These are phyloP conservation scores for Arthroderma sp. DNA, from an alignment of 2,329 filamentous ascomycete species.

Conservation along the genomic window DNA sequence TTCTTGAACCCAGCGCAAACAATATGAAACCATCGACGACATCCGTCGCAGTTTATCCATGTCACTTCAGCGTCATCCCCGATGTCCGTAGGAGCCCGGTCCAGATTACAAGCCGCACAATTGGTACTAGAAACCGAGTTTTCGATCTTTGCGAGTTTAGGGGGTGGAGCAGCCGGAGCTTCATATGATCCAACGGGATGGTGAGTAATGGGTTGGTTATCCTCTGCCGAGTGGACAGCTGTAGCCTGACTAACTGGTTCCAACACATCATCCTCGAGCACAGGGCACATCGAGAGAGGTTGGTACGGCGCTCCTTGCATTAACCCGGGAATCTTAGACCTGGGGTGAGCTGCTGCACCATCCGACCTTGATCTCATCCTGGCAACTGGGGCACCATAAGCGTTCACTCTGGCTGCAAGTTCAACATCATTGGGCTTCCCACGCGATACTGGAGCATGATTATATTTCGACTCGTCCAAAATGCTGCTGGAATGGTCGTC, in stretches of 20 bases:
- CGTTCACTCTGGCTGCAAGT: too few relatives aligned
- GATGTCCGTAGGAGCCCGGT: slow-evolving; percentile 37
- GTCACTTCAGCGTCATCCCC: slow-evolving; percentile 39
- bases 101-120: slow-evolving; percentile 46
- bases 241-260: not conserved
- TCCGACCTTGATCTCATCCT: slow-evolving; percentile 31
- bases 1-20: slow-evolving; percentile 54
- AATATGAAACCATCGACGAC: slow-evolving; percentile 56
- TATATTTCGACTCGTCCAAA: too few relatives aligned
- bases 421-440: too few relatives aligned
- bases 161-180: too few relatives aligned
- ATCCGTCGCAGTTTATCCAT: slow-evolving; percentile 57
- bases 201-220: too few relatives aligned
- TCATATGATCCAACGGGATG: too few relatives aligned
- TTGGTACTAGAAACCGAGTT: slow-evolving; percentile 13
- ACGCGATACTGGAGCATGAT: too few relatives aligned
- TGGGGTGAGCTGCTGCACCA: slow-evolving; percentile 26
- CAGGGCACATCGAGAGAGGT: slow-evolving; percentile 4
- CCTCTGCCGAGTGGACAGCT: too few relatives aligned
- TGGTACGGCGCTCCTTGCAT: not conserved
- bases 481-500: too few relatives aligned
- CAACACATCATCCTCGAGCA: slow-evolving; percentile 7
- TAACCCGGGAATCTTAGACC: slow-evolving; percentile 22
- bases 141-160: too few relatives aligned
- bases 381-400: slow-evolving; percentile 12